These are phyloP conservation scores for Candida gigantensis DNA, from an alignment of 1,139 yeast species.

Conservation along the genomic window DNA sequence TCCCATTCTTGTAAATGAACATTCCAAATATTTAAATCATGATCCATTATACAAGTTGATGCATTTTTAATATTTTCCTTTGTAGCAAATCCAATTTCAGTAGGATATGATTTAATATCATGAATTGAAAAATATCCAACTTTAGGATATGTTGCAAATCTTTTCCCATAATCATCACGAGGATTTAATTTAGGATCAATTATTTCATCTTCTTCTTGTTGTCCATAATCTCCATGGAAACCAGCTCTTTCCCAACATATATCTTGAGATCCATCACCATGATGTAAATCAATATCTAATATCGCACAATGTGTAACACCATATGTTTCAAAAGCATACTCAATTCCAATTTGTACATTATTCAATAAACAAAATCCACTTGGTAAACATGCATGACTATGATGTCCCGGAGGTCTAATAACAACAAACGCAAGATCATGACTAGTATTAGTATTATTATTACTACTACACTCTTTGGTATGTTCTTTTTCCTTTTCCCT, in stretches of 20 bases:
- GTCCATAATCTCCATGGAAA: slow-evolving; percentile 52
- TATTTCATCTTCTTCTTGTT: slow-evolving; percentile 44
- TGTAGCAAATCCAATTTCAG: slow-evolving; percentile 77
- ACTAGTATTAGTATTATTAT: too few relatives aligned
- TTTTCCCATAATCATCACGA: slow-evolving; percentile 55
- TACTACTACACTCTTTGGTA: too few relatives aligned
- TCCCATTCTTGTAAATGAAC: slow-evolving; percentile 73
- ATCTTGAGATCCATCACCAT: slow-evolving; percentile 92
- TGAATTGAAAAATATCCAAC: slow-evolving; percentile 85
- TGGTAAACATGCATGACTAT: slow-evolving; percentile 81
- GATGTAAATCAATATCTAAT: slow-evolving; percentile 82
- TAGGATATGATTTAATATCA: slow-evolving; percentile 85
- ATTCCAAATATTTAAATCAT: slow-evolving; percentile 81
- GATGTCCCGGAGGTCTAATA: slow-evolving; percentile 88
- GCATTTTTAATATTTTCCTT: slow-evolving; percentile 74
- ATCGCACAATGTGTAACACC: slow-evolving; percentile 81
- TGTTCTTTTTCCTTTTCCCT: slow-evolving; percentile 24
- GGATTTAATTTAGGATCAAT: slow-evolving; percentile 30
- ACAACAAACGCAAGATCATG: slow-evolving; percentile 67
- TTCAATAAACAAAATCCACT: slow-evolving; percentile 86
- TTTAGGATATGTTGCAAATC: slow-evolving; percentile 56
- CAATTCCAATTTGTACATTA: slow-evolving; percentile 81
- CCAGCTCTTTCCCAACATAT: slow-evolving; percentile 83
- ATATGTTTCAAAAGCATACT: slow-evolving; percentile 67
- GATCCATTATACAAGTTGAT: slow-evolving; percentile 78